These are phyloP conservation scores for Pinus tabuliformis DNA, from an alignment of 75 land plant genomes.

Conservation along the genomic window DNA sequence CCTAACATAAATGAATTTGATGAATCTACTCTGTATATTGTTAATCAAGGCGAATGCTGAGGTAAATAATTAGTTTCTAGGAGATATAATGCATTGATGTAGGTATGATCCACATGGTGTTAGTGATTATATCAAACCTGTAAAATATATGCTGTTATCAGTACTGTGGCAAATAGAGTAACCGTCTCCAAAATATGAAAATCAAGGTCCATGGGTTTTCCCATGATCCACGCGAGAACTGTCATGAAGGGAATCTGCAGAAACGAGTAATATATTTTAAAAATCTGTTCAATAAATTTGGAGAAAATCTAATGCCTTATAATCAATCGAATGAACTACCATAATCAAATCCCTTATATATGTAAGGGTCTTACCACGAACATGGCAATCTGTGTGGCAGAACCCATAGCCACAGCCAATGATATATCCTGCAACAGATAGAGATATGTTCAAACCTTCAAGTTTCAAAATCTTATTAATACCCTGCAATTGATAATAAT, in stretches of 20 bases:
- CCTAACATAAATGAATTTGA: no score
- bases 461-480: no score
- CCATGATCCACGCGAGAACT: slow-evolving; percentile 66
- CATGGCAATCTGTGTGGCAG: slow-evolving; percentile 9
- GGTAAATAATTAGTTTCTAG: no score
- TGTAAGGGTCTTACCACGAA: no score
- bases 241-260: slow-evolving; percentile 59
- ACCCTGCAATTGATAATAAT: no score
- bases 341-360: background rate
- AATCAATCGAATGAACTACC: background rate
- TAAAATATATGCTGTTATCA: slow-evolving; percentile 46
- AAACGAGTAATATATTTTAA: background rate
- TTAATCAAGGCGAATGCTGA: no score
- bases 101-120: background rate
- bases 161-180: slow-evolving; percentile 40
- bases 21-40: no score
- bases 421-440: no score
- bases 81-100: no score
- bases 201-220: slow-evolving; percentile 56
- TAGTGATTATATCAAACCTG: slow-evolving; percentile 32
- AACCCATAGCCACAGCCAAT: slow-evolving; percentile 52
- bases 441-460: no score
- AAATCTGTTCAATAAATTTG: background rate
- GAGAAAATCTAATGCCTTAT: background rate
- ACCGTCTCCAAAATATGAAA: slow-evolving; percentile 52